phyloP scores from a whole-genome alignment of 495 filamentous ascomycete species.

The Penicillium coffeae region DNA sequence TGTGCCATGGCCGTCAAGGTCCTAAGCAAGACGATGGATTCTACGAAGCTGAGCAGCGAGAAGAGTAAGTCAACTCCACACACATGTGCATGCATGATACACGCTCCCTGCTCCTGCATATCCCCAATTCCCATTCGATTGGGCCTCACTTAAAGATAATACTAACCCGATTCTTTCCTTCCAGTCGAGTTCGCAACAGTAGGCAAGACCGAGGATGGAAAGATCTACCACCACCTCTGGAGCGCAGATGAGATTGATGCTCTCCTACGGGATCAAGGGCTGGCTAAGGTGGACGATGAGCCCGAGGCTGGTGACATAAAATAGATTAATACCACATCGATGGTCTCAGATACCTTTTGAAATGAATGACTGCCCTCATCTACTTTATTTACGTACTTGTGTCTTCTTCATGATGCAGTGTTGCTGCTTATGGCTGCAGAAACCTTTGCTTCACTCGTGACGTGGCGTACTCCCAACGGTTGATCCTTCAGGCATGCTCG shows the following conservation, averaged over 20 bases:
- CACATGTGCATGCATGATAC: not conserved
- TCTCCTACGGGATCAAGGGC: slow-evolving; percentile 87
- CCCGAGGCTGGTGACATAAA: slow-evolving; percentile 60
- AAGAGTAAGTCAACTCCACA: slow-evolving; percentile 66
- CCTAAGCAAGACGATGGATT: slow-evolving; percentile 99
- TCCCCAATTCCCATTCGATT: not conserved
- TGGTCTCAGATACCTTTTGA: slow-evolving; percentile 25
- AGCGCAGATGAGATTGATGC: slow-evolving; percentile 94
- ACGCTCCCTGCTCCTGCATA: not conserved
- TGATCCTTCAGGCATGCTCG: slow-evolving; percentile 21
- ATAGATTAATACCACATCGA: slow-evolving; percentile 38
- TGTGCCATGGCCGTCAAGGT: slow-evolving; percentile 98
- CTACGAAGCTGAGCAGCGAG: slow-evolving; percentile 95
- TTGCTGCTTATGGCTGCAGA: slow-evolving; percentile 20
- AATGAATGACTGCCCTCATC: slow-evolving; percentile 19
- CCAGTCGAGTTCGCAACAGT: slow-evolving; percentile 98
- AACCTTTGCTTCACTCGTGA: slow-evolving; percentile 33
- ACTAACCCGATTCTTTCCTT: slow-evolving; percentile 29
- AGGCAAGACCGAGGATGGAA: slow-evolving; percentile 87
- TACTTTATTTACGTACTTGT: not conserved
- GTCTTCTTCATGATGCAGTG: not conserved
- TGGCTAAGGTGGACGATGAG: slow-evolving; percentile 82
- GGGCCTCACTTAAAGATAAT: slow-evolving; percentile 4
- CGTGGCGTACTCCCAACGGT: slow-evolving; percentile 35
- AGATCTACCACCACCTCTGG: slow-evolving; percentile 98